phyloP scores from a whole-genome alignment of 2,329 filamentous ascomycete species.

The Pseudonectria foliicola region DNA sequence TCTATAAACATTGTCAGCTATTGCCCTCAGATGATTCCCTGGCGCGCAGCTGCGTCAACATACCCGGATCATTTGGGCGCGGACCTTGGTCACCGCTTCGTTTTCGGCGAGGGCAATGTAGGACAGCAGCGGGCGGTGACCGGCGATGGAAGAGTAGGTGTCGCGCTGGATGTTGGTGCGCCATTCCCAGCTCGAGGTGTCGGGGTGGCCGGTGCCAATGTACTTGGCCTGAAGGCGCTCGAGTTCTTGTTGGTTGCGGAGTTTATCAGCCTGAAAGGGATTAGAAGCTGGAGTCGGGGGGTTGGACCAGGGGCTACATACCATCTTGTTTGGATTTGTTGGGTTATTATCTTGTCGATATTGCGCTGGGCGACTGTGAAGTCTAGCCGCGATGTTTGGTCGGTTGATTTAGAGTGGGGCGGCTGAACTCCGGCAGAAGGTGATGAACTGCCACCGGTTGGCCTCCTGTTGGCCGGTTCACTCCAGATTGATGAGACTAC shows the following conservation, averaged over 20 bases:
- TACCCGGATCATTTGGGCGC: constrained; percentile 72
- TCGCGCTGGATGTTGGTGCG: constrained; percentile 92
- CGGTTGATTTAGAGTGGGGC: constrained; percentile 4
- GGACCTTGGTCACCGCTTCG: constrained; percentile 71
- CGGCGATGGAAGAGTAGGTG: constrained; percentile 80
- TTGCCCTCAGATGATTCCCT: neutral
- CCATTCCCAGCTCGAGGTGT: constrained; percentile 98
- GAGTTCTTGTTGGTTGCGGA: constrained; percentile 94
- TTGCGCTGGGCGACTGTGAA: no score
- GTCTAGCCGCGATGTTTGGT: neutral
- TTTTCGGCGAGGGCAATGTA: constrained; percentile 90
- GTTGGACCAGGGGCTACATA: constrained; percentile 1
- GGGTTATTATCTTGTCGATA: no score
- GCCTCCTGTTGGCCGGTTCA: no score
- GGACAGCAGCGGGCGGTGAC: constrained; percentile 78
- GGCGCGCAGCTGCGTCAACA: constrained; percentile 11
- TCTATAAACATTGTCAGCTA: constrained; percentile 32
- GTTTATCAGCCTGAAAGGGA: constrained; percentile 73
- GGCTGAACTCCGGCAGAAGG: constrained; percentile 10
- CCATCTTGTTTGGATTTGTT: constrained; percentile 16
- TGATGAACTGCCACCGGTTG: no score
- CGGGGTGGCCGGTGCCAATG: constrained; percentile 90
- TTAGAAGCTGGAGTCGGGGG: constrained; percentile 1
- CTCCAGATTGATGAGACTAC: no score
- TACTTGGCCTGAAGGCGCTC: constrained; percentile 94